A percentile compares a stretch with the other conserved stretches of the same genome.
Conservation (phyloP, 345 rosid genomes). For the Salix arbutifolia region DNA sequence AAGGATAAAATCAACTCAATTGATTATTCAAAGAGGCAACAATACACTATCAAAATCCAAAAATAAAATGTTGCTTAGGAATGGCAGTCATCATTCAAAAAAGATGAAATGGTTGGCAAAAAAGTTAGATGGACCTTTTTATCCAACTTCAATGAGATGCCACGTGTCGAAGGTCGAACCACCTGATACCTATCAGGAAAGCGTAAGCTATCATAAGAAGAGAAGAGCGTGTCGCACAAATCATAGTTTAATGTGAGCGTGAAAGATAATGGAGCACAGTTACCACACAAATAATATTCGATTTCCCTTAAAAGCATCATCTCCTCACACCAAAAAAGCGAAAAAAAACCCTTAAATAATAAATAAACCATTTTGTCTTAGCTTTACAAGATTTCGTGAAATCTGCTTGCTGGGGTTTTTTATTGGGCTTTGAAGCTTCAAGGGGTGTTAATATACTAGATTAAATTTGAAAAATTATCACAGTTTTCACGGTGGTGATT, state of each 20-base stretch:
- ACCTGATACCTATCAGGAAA: not conserved
- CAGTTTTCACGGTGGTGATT: constrained; percentile 12
- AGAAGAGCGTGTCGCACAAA: not conserved
- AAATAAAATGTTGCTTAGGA: not conserved
- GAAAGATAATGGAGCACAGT: constrained; percentile 14
- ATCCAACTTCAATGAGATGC: constrained; percentile 21
- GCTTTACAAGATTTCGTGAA: constrained; percentile 16
- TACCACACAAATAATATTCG: not conserved
- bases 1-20: too few species aligned
- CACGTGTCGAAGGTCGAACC: constrained; percentile 22
- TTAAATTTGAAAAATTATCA: not conserved
- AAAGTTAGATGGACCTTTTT: constrained; percentile 12
- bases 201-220: not conserved
- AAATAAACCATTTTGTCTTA: not conserved
- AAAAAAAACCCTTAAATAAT: not conserved
- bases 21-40: too few species aligned
- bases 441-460: not conserved
- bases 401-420: not conserved
- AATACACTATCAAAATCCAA: not conserved
- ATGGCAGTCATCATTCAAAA: not conserved
- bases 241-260: constrained; percentile 26
- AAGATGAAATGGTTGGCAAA: not conserved
- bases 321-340: not conserved
- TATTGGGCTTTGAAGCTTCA: constrained; percentile 17
- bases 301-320: constrained; percentile 14